These are phyloP conservation scores for Hamamelis virginiana DNA, from an alignment of 164 flowering plant genomes.

Conservation along the genomic window DNA sequence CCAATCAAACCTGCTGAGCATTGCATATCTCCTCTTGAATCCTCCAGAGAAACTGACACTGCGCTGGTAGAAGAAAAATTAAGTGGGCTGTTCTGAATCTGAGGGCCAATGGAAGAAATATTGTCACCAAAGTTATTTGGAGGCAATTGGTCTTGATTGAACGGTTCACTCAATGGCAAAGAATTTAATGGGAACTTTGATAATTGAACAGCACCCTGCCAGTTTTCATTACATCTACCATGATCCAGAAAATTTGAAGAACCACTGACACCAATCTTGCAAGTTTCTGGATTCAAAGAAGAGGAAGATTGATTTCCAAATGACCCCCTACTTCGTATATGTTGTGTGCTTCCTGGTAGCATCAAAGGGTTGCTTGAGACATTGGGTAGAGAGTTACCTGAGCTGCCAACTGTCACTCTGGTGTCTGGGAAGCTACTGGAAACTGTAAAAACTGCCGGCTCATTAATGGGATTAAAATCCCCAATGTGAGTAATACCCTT, in stretches of 20 bases:
- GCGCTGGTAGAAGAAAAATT: conserved; percentile 24
- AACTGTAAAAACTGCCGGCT: conserved; percentile 18
- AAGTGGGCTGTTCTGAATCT: conserved; percentile 16
- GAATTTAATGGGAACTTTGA: conserved; percentile 30
- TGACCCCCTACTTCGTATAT: conserved; percentile 16
- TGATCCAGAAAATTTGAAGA: conserved; percentile 32
- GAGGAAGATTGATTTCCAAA: conserved; percentile 32
- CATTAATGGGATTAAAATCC: conserved; percentile 25
- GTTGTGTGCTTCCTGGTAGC: conserved; percentile 25
- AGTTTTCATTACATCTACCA: conserved; percentile 28
- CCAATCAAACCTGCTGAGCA: conserved; percentile 31
- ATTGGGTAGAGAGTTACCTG: conserved; percentile 16
- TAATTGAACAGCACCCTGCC: conserved; percentile 33
- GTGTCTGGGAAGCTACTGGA: conserved; percentile 25
- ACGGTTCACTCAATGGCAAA: conserved; percentile 23
- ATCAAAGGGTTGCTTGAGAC: conserved; percentile 25
- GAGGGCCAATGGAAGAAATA: conserved; percentile 22
- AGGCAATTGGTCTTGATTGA: conserved; percentile 23
- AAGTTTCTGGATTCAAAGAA: conserved; percentile 27
- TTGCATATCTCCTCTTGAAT: conserved; percentile 27
- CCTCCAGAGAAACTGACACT: conserved; percentile 23
- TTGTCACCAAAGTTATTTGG: conserved; percentile 15
- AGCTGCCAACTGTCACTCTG: conserved; percentile 17
- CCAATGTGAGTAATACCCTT: conserved; percentile 18
- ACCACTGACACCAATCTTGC: conserved; percentile 19